Conservation (phyloP, 2,329 filamentous ascomycete species). For the Fonsecaea pedrosoi region DNA sequence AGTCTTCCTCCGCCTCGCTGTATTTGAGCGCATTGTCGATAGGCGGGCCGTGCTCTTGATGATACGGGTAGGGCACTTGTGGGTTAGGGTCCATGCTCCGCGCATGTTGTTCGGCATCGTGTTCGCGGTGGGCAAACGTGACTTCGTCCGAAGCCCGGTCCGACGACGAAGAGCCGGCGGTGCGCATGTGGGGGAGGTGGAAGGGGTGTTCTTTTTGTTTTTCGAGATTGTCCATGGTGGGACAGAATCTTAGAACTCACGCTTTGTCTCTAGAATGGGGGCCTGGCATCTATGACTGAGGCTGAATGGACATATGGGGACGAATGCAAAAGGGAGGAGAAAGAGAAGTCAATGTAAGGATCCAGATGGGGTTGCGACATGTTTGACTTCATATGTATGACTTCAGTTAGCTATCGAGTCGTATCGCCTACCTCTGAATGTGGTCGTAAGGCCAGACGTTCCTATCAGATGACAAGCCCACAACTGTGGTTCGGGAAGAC, state of each 20-base stretch:
- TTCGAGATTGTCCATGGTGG: slow-evolving; percentile 26
- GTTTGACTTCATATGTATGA: not conserved
- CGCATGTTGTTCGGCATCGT: slow-evolving; percentile 19
- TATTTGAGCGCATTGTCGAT: slow-evolving; percentile 40
- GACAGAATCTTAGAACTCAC: not conserved
- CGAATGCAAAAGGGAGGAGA: not conserved
- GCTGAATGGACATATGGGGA: not conserved
- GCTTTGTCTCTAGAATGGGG: not conserved
- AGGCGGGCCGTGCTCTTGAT: slow-evolving; percentile 39
- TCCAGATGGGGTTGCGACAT: not conserved
- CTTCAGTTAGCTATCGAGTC: slow-evolving; percentile 5
- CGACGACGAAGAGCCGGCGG: slow-evolving; percentile 30
- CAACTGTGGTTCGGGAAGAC: slow-evolving; percentile 14
- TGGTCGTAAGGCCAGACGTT: slow-evolving; percentile 2
- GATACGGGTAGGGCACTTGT: slow-evolving; percentile 26
- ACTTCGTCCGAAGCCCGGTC: slow-evolving; percentile 32
- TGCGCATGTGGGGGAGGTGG: slow-evolving; percentile 17
- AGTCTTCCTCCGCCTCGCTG: slow-evolving; percentile 40
- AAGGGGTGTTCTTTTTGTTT: slow-evolving; percentile 23
- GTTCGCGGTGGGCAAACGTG: slow-evolving; percentile 34
- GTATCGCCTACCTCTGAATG: slow-evolving; percentile 9
- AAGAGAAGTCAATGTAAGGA: not conserved
- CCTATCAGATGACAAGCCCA: slow-evolving; percentile 20
- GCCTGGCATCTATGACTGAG: not conserved
- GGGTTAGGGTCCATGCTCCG: slow-evolving; percentile 24